Conservation (phyloP, 805 yeast genomes). For the Starmerella stigmatis region DNA sequence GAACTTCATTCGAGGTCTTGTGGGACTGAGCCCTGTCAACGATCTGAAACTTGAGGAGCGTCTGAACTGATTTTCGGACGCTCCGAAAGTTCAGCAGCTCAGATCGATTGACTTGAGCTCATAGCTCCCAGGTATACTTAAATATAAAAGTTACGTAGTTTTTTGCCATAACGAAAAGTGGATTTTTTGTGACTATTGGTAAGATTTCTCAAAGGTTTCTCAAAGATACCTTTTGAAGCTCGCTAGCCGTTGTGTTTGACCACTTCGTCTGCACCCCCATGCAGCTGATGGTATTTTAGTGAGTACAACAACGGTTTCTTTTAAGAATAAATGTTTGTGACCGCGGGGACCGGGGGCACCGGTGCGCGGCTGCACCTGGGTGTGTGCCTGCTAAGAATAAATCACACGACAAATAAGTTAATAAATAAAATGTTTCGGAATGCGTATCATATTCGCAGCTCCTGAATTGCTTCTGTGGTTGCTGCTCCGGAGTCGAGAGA, state of each 20-base stretch:
- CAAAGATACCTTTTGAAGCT: no score
- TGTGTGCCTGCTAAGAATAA: no score
- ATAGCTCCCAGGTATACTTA: not conserved
- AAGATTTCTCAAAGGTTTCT: no score
- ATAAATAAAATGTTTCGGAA: no score
- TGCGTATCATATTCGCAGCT: conserved; percentile 11
- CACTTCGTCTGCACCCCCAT: no score
- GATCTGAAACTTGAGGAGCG: conserved; percentile 94
- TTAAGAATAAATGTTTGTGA: no score
- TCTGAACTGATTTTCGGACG: conserved; percentile 29
- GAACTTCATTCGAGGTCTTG: conserved; percentile 76
- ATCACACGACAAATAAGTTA: no score
- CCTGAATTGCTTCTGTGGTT: conserved; percentile 11
- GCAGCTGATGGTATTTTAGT: no score
- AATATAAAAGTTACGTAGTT: conserved; percentile 11
- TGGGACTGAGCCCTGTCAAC: conserved; percentile 81
- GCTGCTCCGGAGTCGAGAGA: not conserved
- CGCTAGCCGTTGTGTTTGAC: no score
- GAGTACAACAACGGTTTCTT: no score
- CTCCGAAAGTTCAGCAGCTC: conserved; percentile 17
- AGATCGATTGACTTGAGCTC: conserved; percentile 13
- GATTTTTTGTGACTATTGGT: conserved; percentile 1
- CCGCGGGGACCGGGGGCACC: no score
- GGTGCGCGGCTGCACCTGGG: no score
- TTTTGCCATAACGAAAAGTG: conserved; percentile 8